A percentile compares a stretch with the other conserved stretches of the same genome.
These are phyloP conservation scores for Leonotis leonurus DNA, from an alignment of 257 asterid species.

Conservation along the genomic window DNA sequence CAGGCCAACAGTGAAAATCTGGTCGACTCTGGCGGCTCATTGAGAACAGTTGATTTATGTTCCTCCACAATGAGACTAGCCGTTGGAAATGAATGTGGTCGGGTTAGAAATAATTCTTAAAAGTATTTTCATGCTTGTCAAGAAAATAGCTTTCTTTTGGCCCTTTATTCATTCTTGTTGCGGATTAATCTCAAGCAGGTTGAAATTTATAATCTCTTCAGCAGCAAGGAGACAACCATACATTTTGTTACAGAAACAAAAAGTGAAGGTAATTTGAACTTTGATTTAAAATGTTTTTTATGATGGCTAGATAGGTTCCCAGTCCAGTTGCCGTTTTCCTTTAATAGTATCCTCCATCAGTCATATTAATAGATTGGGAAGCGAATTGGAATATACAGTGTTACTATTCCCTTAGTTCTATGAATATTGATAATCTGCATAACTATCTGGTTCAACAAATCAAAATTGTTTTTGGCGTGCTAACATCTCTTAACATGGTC, in stretches of 20 bases:
- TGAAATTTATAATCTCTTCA: constrained; percentile 46
- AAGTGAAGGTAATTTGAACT: constrained; percentile 55
- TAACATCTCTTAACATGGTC: constrained; percentile 2
- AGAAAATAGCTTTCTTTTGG: constrained; percentile 1
- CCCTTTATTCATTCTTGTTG: constrained; percentile 19
- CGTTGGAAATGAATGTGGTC: constrained; percentile 76
- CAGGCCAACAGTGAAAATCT: constrained; percentile 46
- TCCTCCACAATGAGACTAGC: constrained; percentile 62
- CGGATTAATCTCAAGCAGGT: constrained; percentile 40
- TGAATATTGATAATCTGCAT: neutral
- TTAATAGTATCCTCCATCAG: neutral
- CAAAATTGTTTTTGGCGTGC: neutral
- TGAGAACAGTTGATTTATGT: constrained; percentile 59
- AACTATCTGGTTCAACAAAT: neutral
- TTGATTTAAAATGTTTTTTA: neutral
- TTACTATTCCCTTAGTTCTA: constrained; percentile 1
- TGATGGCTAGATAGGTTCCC: constrained; percentile 2
- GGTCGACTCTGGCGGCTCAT: constrained; percentile 45
- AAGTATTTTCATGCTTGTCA: constrained; percentile 10
- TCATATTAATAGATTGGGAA: too few relatives aligned
- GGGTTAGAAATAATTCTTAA: constrained; percentile 50
- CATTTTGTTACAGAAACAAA: constrained; percentile 55
- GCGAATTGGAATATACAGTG: too few relatives aligned
- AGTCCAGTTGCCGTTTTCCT: neutral
- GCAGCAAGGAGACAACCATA: constrained; percentile 37